Base-by-base conservation (phyloP, 441 rosid genomes). In the Eruca vesicaria region DNA sequence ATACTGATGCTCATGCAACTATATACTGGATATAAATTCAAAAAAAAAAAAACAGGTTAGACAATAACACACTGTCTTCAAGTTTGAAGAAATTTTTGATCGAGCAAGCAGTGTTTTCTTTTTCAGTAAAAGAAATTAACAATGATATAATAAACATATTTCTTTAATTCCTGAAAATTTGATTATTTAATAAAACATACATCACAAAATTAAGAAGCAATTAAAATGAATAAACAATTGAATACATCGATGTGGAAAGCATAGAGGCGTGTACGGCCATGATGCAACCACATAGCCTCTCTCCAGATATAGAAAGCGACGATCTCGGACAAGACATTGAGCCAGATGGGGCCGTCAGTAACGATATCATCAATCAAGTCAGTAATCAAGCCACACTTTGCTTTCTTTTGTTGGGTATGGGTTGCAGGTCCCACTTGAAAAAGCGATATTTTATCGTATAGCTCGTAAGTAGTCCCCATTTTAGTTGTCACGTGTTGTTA, bases 371-470 rank as follows among this genome's bases (percentile, higher is more conserved):
- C 53, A 62, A 60, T 60, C 66, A 62, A 36, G 10, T 12, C 55
- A 65, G 23, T 5, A 63, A 56, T 31, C 23, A 57, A 66, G 33
- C 63, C 32, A 65, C 59, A 43, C 26, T 57, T 66, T 66, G 71
- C 72, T 57, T 66, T 73, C 50, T 57, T 63, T 65, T 64, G 66
- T 29, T 65, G 12, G 58, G 23, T 65, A 38, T 41, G 35, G 35
- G n/a, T 38, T 43, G 20, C 45, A 23, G 72, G 72, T 7, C 62
- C 70, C 53, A 58, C 15, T 7, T 29, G 9, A 59, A 66, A 74
- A 74, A 74, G 72, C 41, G 45, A 58, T 67, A 67, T 45, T 66
- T 66, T 74, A 74, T 66, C 68, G 72, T 74, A 5, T 67, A 67
- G 72, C 53, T 74, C 28, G 26, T n/a, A 41, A 4, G 35, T 43